Evolutionary conservation across 805 yeast genomes (phyloP).

Genomic region (Maudiozyma bulderi): DNA sequence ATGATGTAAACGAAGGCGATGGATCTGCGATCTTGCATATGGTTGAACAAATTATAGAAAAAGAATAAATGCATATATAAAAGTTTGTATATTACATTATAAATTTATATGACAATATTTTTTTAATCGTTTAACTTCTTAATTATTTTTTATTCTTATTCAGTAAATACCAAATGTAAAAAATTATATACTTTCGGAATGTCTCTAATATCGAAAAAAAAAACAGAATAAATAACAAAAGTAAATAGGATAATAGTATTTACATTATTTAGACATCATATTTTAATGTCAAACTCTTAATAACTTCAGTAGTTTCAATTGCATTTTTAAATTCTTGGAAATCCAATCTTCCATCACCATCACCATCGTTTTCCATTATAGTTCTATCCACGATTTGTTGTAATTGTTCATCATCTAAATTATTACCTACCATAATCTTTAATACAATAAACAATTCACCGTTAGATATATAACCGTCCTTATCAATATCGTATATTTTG

Average conservation of each 20-base stretch:
- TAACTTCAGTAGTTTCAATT: slow-evolving; percentile 45
- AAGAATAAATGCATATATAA: background rate
- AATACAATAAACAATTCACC: slow-evolving; percentile 89
- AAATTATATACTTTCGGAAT: background rate
- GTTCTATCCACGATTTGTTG: slow-evolving; percentile 97
- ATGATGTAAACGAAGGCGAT: slow-evolving; percentile 2
- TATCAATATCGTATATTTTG: slow-evolving; percentile 88
- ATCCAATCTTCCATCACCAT: slow-evolving; percentile 77
- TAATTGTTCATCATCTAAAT: slow-evolving; percentile 73
- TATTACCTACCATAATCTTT: slow-evolving; percentile 95
- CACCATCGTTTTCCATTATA: slow-evolving; percentile 82
- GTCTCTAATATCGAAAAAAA: background rate
- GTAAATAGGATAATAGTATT: background rate
- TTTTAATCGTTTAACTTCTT: background rate
- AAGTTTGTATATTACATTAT: background rate
- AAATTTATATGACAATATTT: background rate
- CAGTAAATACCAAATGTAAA: background rate
- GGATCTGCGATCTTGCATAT: slow-evolving; percentile 24
- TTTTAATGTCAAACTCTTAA: slow-evolving; percentile 48
- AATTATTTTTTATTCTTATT: background rate
- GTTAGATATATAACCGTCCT: slow-evolving; percentile 89
- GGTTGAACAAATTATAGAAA: slow-evolving; percentile 27
- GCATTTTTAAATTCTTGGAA: slow-evolving; percentile 81
- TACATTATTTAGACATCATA: slow-evolving; percentile 19
- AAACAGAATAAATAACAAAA: background rate